phyloP scores from a whole-genome alignment of 768 basidiomycete genomes.

The Trametes cingulata region DNA sequence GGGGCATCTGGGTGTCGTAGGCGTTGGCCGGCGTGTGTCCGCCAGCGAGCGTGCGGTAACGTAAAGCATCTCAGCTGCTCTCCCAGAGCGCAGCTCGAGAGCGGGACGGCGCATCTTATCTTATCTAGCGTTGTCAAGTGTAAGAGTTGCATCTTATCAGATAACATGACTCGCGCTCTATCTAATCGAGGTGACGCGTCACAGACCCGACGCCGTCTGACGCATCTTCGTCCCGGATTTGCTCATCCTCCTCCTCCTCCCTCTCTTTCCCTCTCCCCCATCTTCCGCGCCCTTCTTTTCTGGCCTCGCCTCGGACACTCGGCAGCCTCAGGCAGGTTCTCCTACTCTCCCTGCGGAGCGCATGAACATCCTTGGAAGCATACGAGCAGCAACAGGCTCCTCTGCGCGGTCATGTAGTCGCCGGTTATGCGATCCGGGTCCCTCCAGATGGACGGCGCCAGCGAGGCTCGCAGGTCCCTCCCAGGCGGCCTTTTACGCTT shows the following conservation, averaged over 20 bases:
- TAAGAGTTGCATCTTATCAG: conserved; percentile 5
- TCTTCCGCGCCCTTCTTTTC: neutral
- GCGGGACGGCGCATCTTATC: neutral
- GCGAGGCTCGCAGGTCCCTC: conserved; percentile 2
- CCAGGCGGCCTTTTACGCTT: neutral
- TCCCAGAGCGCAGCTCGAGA: neutral
- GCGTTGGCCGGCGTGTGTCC: neutral
- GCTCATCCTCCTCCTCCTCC: conserved; percentile 13
- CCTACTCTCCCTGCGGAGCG: conserved; percentile 1
- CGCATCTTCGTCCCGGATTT: conserved; percentile 16
- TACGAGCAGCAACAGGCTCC: conserved; percentile 24
- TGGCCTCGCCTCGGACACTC: neutral
- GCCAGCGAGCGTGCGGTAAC: neutral
- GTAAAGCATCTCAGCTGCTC: neutral
- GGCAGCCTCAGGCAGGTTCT: conserved; percentile 12
- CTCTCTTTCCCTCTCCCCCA: neutral
- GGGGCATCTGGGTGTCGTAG: neutral
- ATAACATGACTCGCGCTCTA: neutral
- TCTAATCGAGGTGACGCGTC: conserved; percentile 19
- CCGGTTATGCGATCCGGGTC: conserved; percentile 26
- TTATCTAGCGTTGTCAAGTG: neutral
- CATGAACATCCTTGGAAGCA: conserved; percentile 31
- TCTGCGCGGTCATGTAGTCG: conserved; percentile 30
- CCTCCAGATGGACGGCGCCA: conserved; percentile 20
- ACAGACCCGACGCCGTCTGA: conserved; percentile 13